A percentile compares a stretch with the other conserved stretches of the same genome.
phyloP scores from a whole-genome alignment of 176 grass and related monocot species.

The Carex scoparia region DNA sequence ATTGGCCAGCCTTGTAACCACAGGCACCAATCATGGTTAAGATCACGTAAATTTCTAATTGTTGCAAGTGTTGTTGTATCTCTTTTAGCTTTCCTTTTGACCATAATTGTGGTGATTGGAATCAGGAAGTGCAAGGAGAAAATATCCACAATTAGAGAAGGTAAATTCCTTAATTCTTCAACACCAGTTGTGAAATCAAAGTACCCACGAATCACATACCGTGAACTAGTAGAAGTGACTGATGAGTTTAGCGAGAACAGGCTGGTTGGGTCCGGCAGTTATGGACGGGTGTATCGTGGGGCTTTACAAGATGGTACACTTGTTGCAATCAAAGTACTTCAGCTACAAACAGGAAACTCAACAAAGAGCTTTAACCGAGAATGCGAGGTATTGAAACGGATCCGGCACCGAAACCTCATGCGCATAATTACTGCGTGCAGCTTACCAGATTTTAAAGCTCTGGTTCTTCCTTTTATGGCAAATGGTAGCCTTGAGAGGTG shows the following conservation, averaged over 20 bases:
- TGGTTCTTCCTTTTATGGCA: slow-evolving; percentile 93
- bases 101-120: slow-evolving; percentile 38
- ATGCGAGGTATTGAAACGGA: slow-evolving; percentile 90
- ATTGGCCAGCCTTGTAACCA: slow-evolving; percentile 18
- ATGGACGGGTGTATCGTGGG: slow-evolving; percentile 67
- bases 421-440: slow-evolving; percentile 85
- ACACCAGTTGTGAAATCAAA: slow-evolving; percentile 66
- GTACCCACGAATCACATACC: slow-evolving; percentile 74
- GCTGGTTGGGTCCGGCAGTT: slow-evolving; percentile 71
- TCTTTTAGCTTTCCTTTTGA: slow-evolving; percentile 37
- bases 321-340: slow-evolving; percentile 88
- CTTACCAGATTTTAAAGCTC: slow-evolving; percentile 84
- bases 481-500: slow-evolving; percentile 85
- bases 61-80: slow-evolving; percentile 29
- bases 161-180: slow-evolving; percentile 30
- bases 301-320: slow-evolving; percentile 55
- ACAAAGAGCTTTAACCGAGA: slow-evolving; percentile 87
- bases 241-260: slow-evolving; percentile 54
- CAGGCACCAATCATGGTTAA: slow-evolving; percentile 20
- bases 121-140: slow-evolving; percentile 38
- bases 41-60: slow-evolving; percentile 48
- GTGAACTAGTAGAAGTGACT: slow-evolving; percentile 64
- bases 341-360: slow-evolving; percentile 74
- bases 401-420: slow-evolving; percentile 91
- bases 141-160: slow-evolving; percentile 21